Conservation (phyloP, 805 yeast genomes). For the Metschnikowia picachoensis region DNA sequence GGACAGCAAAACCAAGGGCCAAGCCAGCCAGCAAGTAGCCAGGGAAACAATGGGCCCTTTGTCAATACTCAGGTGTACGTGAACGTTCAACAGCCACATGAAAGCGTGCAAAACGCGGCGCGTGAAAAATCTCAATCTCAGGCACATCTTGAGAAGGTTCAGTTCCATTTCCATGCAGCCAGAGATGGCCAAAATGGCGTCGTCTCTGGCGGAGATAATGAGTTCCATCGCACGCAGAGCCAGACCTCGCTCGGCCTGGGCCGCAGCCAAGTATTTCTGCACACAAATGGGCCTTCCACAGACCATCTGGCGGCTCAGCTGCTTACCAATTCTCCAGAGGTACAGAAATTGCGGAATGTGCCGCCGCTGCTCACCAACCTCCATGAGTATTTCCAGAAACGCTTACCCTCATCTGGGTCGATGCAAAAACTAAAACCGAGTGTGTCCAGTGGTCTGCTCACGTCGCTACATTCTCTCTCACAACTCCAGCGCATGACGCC, state of each 20-base stretch:
- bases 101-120: too few species aligned
- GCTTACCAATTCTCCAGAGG: conserved; percentile 35
- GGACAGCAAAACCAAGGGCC: not conserved
- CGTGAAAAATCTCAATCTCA: too few species aligned
- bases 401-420: conserved; percentile 18
- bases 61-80: not conserved
- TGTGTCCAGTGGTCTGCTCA: conserved; percentile 16
- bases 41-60: not conserved
- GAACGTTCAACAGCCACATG: too few species aligned
- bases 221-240: conserved; percentile 25
- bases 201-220: not conserved
- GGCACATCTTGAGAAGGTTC: not conserved
- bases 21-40: not conserved
- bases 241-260: conserved; percentile 24
- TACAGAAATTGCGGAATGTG: conserved; percentile 7
- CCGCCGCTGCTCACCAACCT: conserved; percentile 29
- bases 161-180: not conserved
- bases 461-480: conserved; percentile 15
- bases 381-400: conserved; percentile 31
- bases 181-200: not conserved
- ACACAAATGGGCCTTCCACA: conserved; percentile 22
- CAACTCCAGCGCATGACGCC: conserved; percentile 43
- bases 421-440: conserved; percentile 23
- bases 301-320: conserved; percentile 27
- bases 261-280: conserved; percentile 25